Evolutionary conservation across 2,329 filamentous ascomycete genomes (phyloP).

Genomic region (Trichoderma atrobrunneum): DNA sequence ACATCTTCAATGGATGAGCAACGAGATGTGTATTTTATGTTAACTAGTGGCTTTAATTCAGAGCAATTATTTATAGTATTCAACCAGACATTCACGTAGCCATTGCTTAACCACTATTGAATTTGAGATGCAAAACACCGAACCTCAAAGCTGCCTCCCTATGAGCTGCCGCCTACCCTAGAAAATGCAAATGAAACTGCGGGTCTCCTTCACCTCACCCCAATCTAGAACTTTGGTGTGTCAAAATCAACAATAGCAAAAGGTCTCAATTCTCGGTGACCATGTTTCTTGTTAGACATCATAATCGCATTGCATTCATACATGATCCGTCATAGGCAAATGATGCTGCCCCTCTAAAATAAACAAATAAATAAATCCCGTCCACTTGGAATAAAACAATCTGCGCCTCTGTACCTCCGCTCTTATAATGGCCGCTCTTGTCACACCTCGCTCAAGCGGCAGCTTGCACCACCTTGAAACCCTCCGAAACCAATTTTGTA

Average conservation of each 20-base stretch:
- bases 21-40: background rate
- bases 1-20: background rate
- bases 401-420: background rate
- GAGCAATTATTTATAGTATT: too few relatives aligned
- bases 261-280: background rate
- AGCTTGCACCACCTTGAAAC: conserved; percentile 69
- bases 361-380: background rate
- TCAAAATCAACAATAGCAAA: background rate
- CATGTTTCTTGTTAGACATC: background rate
- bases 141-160: background rate
- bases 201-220: background rate
- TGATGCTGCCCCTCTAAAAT: conserved; percentile 1
- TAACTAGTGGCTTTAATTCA: background rate
- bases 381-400: background rate
- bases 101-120: background rate
- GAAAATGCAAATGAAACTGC: background rate
- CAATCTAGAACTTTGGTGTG: background rate
- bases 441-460: conserved; percentile 49
- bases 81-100: background rate
- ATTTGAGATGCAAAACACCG: background rate
- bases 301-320: conserved; percentile 13
- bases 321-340: background rate
- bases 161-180: background rate
- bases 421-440: background rate
- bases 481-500: conserved; percentile 68